Conservation (phyloP, 192 early-diverging fungal genomes). For the Coemansia pectinata region DNA sequence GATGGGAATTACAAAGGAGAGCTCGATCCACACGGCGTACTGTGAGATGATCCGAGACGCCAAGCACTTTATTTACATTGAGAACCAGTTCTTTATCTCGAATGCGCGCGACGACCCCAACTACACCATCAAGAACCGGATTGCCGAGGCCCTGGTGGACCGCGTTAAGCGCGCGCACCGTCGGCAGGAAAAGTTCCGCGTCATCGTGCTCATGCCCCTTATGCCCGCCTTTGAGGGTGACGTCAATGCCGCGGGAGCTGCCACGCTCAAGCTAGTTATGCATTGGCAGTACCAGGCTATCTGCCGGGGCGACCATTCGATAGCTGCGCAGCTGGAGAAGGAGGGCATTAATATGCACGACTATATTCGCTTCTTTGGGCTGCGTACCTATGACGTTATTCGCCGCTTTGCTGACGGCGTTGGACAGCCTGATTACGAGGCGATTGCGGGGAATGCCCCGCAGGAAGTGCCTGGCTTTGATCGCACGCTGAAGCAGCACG, state of each 20-base stretch:
- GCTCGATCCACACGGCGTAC: conserved; percentile 82
- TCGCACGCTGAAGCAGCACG: conserved; percentile 19
- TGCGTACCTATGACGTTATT: conserved; percentile 73
- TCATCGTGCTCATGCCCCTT: conserved; percentile 79
- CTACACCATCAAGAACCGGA: conserved; percentile 76
- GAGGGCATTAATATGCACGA: conserved; percentile 59
- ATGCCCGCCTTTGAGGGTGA: conserved; percentile 86
- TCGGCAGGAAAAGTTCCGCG: conserved; percentile 66
- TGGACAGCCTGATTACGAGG: conserved; percentile 24
- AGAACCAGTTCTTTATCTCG: conserved; percentile 88
- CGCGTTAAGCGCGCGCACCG: conserved; percentile 74
- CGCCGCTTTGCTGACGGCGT: conserved; percentile 41
- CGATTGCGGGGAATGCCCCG: conserved; percentile 37
- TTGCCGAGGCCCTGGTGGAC: conserved; percentile 75
- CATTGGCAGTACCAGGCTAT: conserved; percentile 80
- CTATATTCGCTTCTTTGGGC: conserved; percentile 75
- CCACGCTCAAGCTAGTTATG: conserved; percentile 74
- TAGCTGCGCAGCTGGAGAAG: conserved; percentile 60
- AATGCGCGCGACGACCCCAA: conserved; percentile 46
- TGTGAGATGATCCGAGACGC: conserved; percentile 66
- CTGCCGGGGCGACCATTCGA: conserved; percentile 69
- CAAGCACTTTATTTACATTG: conserved; percentile 86
- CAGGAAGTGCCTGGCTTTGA: conserved; percentile 39
- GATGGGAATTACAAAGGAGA: conserved; percentile 63
- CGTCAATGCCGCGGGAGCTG: conserved; percentile 69